Evolutionary conservation across 805 yeast species (phyloP).

Genomic region (Wickerhamiella siamensis): DNA sequence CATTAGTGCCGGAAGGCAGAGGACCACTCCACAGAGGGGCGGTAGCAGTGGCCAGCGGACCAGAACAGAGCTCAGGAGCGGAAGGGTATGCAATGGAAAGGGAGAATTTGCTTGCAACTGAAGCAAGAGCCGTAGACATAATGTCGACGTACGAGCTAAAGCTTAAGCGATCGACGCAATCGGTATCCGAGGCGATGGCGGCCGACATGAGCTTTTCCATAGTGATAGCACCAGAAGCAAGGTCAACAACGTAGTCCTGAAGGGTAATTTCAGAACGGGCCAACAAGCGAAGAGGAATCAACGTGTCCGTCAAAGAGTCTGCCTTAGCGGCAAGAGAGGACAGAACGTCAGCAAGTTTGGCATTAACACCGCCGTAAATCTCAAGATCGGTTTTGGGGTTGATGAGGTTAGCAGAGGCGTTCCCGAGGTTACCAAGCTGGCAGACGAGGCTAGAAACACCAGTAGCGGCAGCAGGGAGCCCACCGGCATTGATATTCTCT

Average conservation of each 20-base stretch:
- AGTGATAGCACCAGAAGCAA: not conserved
- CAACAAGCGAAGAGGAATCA: not conserved
- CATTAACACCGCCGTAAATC: not conserved
- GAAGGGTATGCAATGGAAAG: not conserved
- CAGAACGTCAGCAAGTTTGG: not conserved
- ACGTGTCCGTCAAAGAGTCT: not conserved
- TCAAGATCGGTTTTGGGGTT: not conserved
- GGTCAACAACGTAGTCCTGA: not conserved
- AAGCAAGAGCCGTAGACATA: not conserved
- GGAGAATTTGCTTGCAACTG: not conserved
- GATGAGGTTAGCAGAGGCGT: not conserved
- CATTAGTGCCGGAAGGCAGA: too few species aligned
- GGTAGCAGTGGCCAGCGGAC: not conserved
- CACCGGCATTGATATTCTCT: not conserved
- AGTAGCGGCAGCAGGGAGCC: not conserved
- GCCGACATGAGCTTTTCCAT: not conserved
- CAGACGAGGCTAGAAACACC: not conserved
- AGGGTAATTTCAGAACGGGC: not conserved
- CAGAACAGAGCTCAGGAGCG: not conserved
- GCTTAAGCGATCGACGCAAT: not conserved
- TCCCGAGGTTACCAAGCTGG: not conserved
- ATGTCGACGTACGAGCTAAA: not conserved
- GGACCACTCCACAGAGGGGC: too few species aligned
- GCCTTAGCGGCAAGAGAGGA: not conserved
- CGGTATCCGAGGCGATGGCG: not conserved